Conservation (phyloP, 2,329 filamentous ascomycete genomes). For the Pseudopithomyces chartarum region DNA sequence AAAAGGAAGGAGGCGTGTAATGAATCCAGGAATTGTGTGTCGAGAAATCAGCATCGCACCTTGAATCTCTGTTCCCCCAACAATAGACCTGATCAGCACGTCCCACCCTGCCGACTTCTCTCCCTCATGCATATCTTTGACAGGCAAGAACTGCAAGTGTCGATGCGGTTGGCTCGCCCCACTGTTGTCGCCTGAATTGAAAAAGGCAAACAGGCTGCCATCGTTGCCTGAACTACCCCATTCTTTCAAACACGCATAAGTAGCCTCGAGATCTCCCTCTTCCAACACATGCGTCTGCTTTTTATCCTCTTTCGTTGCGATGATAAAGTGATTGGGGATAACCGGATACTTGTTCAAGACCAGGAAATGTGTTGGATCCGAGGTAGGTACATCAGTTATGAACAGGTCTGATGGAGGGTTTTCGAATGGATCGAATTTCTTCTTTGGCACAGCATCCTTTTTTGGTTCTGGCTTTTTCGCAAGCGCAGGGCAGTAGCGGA, state of each 20-base stretch:
- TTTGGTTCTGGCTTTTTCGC: constrained; percentile 66
- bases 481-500: constrained; percentile 72
- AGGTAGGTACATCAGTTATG: constrained; percentile 56
- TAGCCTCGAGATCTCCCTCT: constrained; percentile 62
- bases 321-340: constrained; percentile 72
- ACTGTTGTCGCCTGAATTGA: constrained; percentile 71
- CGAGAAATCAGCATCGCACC: no score
- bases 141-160: constrained; percentile 73
- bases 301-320: constrained; percentile 67
- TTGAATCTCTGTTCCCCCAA: constrained; percentile 15
- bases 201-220: constrained; percentile 65
- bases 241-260: constrained; percentile 65
- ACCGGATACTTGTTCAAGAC: constrained; percentile 79
- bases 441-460: constrained; percentile 36
- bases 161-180: constrained; percentile 74
- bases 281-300: constrained; percentile 69
- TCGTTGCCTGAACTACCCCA: constrained; percentile 48
- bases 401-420: constrained; percentile 61
- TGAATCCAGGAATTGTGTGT: no score
- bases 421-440: constrained; percentile 65
- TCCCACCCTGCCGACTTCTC: constrained; percentile 49
- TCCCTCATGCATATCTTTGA: constrained; percentile 63
- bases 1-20: no score
- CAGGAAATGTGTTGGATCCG: constrained; percentile 60
- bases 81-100: constrained; percentile 54